Base-by-base conservation (phyloP, 1,284 basidiomycete genomes). In the Coniophora puteana region DNA sequence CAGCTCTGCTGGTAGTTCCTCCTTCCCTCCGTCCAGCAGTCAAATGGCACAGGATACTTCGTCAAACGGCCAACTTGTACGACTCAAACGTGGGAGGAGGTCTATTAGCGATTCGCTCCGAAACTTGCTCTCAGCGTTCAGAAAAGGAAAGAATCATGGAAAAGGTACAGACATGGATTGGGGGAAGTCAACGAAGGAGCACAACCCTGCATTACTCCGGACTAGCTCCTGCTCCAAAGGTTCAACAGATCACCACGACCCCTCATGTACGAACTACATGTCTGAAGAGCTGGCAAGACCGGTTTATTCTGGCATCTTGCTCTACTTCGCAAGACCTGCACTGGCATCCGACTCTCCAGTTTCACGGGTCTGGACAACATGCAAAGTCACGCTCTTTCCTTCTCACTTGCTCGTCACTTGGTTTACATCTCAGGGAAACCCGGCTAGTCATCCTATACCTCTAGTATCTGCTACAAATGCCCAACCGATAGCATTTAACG, bases 61-160 rank as follows among this genome's bases (percentile, higher is more conserved):
- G 26, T 28, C 41, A 41, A 4, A 53, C 54, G 30, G 54, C 56
- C 21, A 23, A 2, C 29, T 43, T 25, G 23, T n/a, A 3, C 41
- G 51, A 17, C 40, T 46, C 32, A 72, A 70, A 46, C 66, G 63
- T 38, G 72, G 67, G 46, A 50, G 43, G 41, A 46, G 60, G n/a
- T 81, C 78, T 13, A 64, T 86, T 32, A 73, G 80, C 25, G 76
- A 76, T 52, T 86, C 83, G 17, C 67, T 87, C 51, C 72, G 74
- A 30, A 85, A 79, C 51, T 59, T 86, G 18, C 61, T 87, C 29
- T 74, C 80, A 3, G 73, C 78, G 3, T 71, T 87, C 62, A 83
- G 72, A 62, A 83, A 78, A 58, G 68, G 59, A 59, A 71, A 59
- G 44, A 61, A 49, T n/a, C n/a, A n/a, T n/a, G n/a, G n/a, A n/a